A percentile compares a stretch with the other conserved stretches of the same genome.
Conservation (phyloP, 805 yeast species). For the Candida coquimbonensis region DNA sequence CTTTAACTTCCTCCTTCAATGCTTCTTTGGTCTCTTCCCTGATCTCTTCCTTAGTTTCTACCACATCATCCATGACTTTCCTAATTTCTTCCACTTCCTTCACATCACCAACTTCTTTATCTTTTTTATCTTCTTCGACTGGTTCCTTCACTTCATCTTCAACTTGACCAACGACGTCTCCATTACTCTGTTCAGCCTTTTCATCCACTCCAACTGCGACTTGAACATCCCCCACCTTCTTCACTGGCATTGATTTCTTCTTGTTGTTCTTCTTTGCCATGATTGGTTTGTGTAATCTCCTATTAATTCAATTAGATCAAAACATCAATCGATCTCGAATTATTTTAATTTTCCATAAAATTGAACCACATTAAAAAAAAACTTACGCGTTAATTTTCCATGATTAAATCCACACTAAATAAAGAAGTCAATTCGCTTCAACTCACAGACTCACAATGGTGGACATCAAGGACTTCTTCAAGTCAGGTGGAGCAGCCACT, state of each 20-base stretch:
- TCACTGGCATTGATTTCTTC: background rate
- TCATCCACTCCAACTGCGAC: background rate
- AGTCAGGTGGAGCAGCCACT: background rate
- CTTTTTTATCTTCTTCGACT: slow-evolving; percentile 1
- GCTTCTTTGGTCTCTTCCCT: slow-evolving; percentile 1
- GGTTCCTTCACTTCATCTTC: background rate
- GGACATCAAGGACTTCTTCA: slow-evolving; percentile 33
- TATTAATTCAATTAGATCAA: background rate
- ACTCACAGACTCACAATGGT: slow-evolving; percentile 17
- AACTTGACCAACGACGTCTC: slow-evolving; percentile 1
- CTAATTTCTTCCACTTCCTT: background rate
- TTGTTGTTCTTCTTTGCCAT: slow-evolving; percentile 20
- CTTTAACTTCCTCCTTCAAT: background rate
- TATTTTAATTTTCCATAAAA: too few species aligned
- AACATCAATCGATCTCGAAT: too few species aligned
- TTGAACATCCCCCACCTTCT: background rate
- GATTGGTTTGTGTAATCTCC: too few species aligned
- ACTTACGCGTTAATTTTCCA: background rate
- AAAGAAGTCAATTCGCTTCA: too few species aligned
- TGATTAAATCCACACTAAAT: background rate
- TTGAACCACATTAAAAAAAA: too few species aligned
- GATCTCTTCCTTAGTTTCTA: slow-evolving; percentile 1
- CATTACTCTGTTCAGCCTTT: background rate
- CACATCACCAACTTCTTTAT: slow-evolving; percentile 1
- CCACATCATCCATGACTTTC: background rate